Conservation (phyloP, 2,329 filamentous ascomycete genomes). For the Teratosphaeria pseudoeucalypti region DNA sequence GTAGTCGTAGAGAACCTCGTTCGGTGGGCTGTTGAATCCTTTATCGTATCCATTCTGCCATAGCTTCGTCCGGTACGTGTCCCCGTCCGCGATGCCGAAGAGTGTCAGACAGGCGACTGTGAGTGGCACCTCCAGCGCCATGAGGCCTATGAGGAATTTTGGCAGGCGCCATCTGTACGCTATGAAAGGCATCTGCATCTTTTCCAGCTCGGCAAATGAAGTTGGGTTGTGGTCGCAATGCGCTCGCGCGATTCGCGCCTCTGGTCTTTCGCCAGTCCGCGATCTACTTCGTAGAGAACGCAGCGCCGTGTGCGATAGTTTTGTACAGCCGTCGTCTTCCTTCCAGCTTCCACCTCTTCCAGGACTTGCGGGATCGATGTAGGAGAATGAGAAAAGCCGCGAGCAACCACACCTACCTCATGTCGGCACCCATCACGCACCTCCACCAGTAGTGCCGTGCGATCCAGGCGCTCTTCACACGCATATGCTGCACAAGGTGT, state of each 20-base stretch:
- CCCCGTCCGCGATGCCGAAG: conserved; percentile 62
- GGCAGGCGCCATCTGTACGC: conserved; percentile 46
- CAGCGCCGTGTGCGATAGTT: background rate
- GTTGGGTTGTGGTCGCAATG: background rate
- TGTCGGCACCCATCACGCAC: background rate
- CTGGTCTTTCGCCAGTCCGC: background rate
- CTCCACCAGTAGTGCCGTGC: background rate
- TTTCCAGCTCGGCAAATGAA: background rate
- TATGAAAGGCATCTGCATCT: conserved; percentile 17
- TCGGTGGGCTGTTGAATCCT: conserved; percentile 65
- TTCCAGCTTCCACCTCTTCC: background rate
- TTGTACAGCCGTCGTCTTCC: background rate
- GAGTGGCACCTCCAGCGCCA: conserved; percentile 55
- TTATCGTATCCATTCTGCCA: conserved; percentile 63
- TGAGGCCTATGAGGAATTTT: conserved; percentile 44
- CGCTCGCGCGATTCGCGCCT: background rate
- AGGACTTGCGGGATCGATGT: background rate
- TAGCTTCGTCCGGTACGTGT: conserved; percentile 60
- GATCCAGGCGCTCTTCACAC: background rate
- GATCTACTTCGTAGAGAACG: background rate
- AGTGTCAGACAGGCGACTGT: conserved; percentile 58
- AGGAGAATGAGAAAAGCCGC: background rate
- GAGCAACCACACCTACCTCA: background rate
- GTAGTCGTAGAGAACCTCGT: conserved; percentile 59
- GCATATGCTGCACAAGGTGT: background rate